phyloP scores from a whole-genome alignment of 2,329 filamentous ascomycete genomes.

The Cladosporium sp. region DNA sequence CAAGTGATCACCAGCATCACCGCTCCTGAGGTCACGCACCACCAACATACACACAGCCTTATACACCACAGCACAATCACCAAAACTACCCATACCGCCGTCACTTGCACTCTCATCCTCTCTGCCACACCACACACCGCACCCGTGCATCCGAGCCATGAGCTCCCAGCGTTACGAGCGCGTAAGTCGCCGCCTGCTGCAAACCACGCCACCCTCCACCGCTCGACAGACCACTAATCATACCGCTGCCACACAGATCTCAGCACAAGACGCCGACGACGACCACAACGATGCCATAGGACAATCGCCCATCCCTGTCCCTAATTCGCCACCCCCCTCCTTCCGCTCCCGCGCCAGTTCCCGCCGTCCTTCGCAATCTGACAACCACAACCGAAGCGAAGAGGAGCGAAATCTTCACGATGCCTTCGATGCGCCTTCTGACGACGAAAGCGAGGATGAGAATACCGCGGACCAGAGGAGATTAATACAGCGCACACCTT shows the following conservation, averaged over 20 bases:
- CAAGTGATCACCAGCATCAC: slow-evolving; percentile 5
- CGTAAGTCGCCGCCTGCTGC: slow-evolving; percentile 31
- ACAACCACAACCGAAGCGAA: slow-evolving; percentile 54
- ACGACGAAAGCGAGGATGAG: slow-evolving; percentile 68
- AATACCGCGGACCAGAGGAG: slow-evolving; percentile 74
- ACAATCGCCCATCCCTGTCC: slow-evolving; percentile 42
- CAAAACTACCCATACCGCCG: not conserved
- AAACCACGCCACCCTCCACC: slow-evolving; percentile 20
- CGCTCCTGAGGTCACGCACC: slow-evolving; percentile 5
- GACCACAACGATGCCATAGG: slow-evolving; percentile 37
- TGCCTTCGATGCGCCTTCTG: slow-evolving; percentile 71
- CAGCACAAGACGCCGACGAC: slow-evolving; percentile 49
- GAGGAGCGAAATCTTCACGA: slow-evolving; percentile 85
- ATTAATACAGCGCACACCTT: slow-evolving; percentile 62
- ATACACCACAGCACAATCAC: not conserved
- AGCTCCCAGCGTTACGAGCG: slow-evolving; percentile 23
- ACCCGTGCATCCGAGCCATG: slow-evolving; percentile 14
- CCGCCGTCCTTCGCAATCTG: slow-evolving; percentile 55
- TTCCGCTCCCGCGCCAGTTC: slow-evolving; percentile 85
- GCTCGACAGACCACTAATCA: slow-evolving; percentile 27
- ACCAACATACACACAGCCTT: not conserved
- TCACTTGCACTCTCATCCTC: not conserved
- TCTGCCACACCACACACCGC: not conserved
- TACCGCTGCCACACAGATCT: slow-evolving; percentile 31
- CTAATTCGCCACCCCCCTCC: slow-evolving; percentile 65